phyloP scores from a whole-genome alignment of 2,329 filamentous ascomycete species.

The Pseudocercospora cruenta region DNA sequence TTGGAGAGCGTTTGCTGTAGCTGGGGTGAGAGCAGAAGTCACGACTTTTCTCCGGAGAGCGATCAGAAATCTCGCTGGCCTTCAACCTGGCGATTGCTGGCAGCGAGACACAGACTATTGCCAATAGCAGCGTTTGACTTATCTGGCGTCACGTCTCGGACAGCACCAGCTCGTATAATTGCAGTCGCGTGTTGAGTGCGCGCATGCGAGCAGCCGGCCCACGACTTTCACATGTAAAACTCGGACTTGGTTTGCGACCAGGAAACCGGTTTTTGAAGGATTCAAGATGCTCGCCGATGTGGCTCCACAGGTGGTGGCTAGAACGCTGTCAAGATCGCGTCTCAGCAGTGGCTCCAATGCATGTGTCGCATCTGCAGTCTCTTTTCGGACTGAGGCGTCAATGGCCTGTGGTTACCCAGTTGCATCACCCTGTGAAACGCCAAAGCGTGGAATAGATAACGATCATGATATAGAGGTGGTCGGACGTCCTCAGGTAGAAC shows the following conservation, averaged over 20 bases:
- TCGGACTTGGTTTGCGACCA: neutral
- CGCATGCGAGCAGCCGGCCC: neutral
- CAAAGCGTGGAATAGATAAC: conserved; percentile 1
- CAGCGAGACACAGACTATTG: neutral
- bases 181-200: neutral
- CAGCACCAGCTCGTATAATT: neutral
- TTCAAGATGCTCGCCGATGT: neutral
- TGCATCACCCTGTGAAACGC: conserved; percentile 5
- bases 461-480: neutral
- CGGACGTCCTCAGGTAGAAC: neutral
- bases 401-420: neutral
- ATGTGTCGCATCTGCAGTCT: conserved; percentile 4
- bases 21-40: neutral
- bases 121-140: neutral
- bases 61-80: neutral
- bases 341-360: neutral
- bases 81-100: neutral
- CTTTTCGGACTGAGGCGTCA: conserved; percentile 1
- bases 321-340: neutral
- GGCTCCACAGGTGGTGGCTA: conserved; percentile 5
- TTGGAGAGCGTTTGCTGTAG: neutral
- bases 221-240: conserved; percentile 3
- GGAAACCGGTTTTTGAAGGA: conserved; percentile 4
- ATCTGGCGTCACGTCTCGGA: neutral
- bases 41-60: neutral